Base-by-base conservation (phyloP, 2,329 filamentous ascomycete genomes). In the Didymella pinodella region DNA sequence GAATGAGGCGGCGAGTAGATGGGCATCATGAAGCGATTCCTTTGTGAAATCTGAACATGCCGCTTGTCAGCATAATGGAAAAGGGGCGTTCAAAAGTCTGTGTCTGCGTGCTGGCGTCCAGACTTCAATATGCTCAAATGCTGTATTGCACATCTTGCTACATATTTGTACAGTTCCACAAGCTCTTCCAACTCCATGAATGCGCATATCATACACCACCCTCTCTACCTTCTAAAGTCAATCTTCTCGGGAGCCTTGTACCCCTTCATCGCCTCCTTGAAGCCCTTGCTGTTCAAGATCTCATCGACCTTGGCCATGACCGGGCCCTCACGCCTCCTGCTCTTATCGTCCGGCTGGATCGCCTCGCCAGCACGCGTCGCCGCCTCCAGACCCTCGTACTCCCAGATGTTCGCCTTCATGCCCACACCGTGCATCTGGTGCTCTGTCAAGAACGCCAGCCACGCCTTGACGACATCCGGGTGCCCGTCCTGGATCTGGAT, bases 341-440 rank as follows among this genome's bases (percentile, higher is more conserved):
- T 62, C 47, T 65, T 64, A 52, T 73, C 71, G 3, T 65, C 72
- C 26, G 69, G 64, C 54, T 68, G 61, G 22, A 74, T 49, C 32
- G 71, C 62, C 55, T 68, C 61, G 7, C 72, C 73, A 8, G 71
- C 72, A 48, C 67, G 64, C 43, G 67, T 71, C 14, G 72, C 74
- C 6, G 54, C 57, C 51, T 75, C 89, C 59, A 93, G 75, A 57
- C 85, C 85, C 71, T 90, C 88, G 78, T 92, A 93, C 74, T 97
- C 92, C 88, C 91, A 99, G 48, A 98, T 86, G 76, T 99, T 97
- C 52, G 95, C 95, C 84, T 99, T 99, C 93, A 99, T 96, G 70
- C 95, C 95, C 40, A 98, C 89, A n/a, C 95, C 95, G 67, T 96
- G 91, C 76, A 95, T 96, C 41, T 93, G 91, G 75, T 97, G 90